phyloP scores from a whole-genome alignment of 1,284 basidiomycete genomes.

The Ceratobasidium theobromae region DNA sequence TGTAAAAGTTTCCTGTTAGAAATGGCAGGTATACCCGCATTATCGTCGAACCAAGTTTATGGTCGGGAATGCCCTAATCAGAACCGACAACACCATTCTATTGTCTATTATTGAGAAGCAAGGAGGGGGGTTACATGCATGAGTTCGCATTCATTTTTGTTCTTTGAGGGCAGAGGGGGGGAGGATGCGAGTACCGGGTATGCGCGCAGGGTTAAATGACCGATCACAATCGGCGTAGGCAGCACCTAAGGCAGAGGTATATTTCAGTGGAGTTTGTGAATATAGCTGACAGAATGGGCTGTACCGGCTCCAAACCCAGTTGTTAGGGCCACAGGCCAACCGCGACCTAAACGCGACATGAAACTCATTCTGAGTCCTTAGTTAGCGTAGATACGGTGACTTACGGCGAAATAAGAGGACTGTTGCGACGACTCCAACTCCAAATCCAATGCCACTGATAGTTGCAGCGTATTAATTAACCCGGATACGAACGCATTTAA shows the following conservation, averaged over 20 bases:
- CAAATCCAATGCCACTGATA: constrained; percentile 89
- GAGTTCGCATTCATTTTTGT: constrained; percentile 38
- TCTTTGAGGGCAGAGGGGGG: constrained; percentile 46
- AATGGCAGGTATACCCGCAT: too few species aligned
- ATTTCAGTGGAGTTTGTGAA: constrained; percentile 11
- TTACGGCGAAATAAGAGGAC: constrained; percentile 93
- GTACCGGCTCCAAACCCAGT: constrained; percentile 79
- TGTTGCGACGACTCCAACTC: constrained; percentile 90
- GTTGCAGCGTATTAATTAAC: constrained; percentile 44
- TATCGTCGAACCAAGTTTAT: too few species aligned
- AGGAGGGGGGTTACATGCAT: constrained; percentile 37
- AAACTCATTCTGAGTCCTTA: constrained; percentile 3
- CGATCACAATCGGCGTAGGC: constrained; percentile 96
- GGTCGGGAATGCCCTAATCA: too few species aligned
- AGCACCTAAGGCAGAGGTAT: constrained; percentile 52
- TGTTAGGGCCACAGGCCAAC: constrained; percentile 92
- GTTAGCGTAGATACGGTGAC: constrained; percentile 45
- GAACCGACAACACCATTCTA: not conserved
- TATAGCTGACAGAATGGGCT: not conserved
- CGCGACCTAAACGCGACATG: constrained; percentile 67
- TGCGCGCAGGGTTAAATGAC: constrained; percentile 91
- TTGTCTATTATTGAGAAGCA: constrained; percentile 26
- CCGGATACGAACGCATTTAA: constrained; percentile 44
- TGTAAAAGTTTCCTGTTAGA: not conserved
- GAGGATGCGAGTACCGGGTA: constrained; percentile 83